A percentile compares a stretch with the other conserved stretches of the same genome.
Conservation (phyloP, 768 basidiomycete species). For the Filobasidium wieringae region DNA sequence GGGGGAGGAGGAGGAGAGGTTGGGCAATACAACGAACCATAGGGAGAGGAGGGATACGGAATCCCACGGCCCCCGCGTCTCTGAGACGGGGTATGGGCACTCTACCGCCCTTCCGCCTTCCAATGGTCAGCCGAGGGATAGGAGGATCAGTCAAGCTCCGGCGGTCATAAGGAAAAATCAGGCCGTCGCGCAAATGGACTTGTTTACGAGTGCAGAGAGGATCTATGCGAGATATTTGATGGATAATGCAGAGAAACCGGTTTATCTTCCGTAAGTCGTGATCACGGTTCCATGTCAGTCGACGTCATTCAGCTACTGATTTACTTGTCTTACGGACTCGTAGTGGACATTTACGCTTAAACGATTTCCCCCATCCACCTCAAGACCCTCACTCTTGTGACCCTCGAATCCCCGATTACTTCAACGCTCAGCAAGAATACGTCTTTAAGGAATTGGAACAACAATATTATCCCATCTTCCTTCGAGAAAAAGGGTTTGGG, state of each 20-base stretch:
- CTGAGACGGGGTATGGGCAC: not conserved
- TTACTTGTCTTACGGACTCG: not conserved
- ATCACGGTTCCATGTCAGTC: too few species aligned
- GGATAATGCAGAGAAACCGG: constrained; percentile 85
- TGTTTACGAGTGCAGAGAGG: constrained; percentile 86
- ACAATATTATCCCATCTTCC: constrained; percentile 55
- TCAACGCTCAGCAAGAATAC: constrained; percentile 93
- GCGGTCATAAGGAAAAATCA: constrained; percentile 85
- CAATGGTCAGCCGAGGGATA: not conserved
- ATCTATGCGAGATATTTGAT: constrained; percentile 91
- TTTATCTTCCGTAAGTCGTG: constrained; percentile 75
- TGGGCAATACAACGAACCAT: not conserved
- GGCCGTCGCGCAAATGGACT: constrained; percentile 77
- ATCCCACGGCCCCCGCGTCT: constrained; percentile 20
- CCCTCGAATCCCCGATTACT: constrained; percentile 87
- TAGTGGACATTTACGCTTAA: constrained; percentile 69
- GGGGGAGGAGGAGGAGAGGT: too few species aligned
- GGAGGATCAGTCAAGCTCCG: constrained; percentile 49
- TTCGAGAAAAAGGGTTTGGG: constrained; percentile 93
- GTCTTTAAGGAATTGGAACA: constrained; percentile 94
- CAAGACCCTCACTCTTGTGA: constrained; percentile 50
- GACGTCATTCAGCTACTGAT: not conserved
- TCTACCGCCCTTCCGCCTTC: not conserved
- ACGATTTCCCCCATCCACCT: constrained; percentile 57
- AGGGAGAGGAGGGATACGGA: constrained; percentile 26